phyloP scores from a whole-genome alignment of 2,329 filamentous ascomycete genomes.

The Coniella vitis region DNA sequence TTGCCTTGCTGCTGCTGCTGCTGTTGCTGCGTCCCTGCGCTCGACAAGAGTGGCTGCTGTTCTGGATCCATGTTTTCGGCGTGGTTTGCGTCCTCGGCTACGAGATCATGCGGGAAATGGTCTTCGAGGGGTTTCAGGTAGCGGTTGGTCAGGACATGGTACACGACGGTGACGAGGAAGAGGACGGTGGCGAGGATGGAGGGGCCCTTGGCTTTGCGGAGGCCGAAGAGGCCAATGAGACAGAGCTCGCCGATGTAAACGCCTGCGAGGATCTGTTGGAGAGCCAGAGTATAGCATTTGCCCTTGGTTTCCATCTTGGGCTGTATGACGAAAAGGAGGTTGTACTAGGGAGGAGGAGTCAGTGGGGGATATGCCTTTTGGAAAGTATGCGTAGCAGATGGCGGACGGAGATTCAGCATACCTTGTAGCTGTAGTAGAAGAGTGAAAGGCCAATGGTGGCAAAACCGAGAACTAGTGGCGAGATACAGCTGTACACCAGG shows the following conservation, averaged over 20 bases:
- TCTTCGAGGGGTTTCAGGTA: slow-evolving; percentile 15
- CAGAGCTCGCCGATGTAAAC: slow-evolving; percentile 76
- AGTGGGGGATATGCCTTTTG: not conserved
- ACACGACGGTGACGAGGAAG: slow-evolving; percentile 8
- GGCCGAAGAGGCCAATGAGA: slow-evolving; percentile 73
- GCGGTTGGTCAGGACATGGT: slow-evolving; percentile 11
- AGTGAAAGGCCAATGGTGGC: slow-evolving; percentile 68
- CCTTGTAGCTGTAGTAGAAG: slow-evolving; percentile 74
- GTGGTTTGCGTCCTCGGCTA: not conserved
- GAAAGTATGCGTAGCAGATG: not conserved
- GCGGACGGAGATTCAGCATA: not conserved
- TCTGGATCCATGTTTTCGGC: slow-evolving; percentile 1
- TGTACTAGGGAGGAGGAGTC: slow-evolving; percentile 44
- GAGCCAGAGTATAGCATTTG: slow-evolving; percentile 76
- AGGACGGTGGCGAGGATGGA: slow-evolving; percentile 7
- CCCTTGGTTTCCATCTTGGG: slow-evolving; percentile 78
- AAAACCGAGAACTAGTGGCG: slow-evolving; percentile 75
- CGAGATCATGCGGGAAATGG: slow-evolving; percentile 11
- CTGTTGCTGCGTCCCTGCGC: slow-evolving; percentile 2
- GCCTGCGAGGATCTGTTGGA: slow-evolving; percentile 79
- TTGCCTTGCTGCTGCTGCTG: slow-evolving; percentile 8
- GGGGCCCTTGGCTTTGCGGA: slow-evolving; percentile 28
- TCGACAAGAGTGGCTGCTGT: slow-evolving; percentile 10
- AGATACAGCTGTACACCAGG: slow-evolving; percentile 77
- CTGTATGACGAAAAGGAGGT: slow-evolving; percentile 75